These are phyloP conservation scores for Flagelloscypha sp. DNA, from an alignment of 768 basidiomycete species.

Conservation along the genomic window DNA sequence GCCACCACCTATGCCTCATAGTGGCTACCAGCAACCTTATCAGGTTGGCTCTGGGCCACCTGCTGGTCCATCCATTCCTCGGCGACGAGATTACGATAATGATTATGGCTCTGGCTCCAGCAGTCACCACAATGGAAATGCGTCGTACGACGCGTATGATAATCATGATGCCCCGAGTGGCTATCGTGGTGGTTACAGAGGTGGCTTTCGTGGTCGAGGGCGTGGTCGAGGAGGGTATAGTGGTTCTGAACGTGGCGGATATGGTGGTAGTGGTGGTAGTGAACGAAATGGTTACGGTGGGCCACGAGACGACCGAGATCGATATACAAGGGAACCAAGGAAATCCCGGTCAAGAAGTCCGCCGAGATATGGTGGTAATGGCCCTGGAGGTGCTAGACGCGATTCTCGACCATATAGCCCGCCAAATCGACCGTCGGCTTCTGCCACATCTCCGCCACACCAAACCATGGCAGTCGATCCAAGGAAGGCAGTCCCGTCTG, in stretches of 20 bases:
- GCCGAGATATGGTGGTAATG: conserved; percentile 41
- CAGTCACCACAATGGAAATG: conserved; percentile 32
- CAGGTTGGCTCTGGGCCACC: conserved; percentile 4
- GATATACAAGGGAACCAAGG: conserved; percentile 37
- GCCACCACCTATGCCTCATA: conserved; percentile 25
- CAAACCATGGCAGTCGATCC: conserved; percentile 17
- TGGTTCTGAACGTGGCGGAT: conserved; percentile 55
- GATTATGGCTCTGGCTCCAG: conserved; percentile 24
- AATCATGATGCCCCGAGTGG: conserved; percentile 22
- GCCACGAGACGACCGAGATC: conserved; percentile 31
- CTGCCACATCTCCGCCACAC: conserved; percentile 15
- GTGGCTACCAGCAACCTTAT: background rate
- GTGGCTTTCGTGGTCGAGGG: conserved; percentile 52
- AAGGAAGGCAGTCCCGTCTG: conserved; percentile 18
- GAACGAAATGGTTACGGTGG: too few relatives aligned
- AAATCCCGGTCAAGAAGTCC: conserved; percentile 74
- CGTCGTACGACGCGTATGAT: conserved; percentile 39
- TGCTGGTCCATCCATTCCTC: conserved; percentile 10
- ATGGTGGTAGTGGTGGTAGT: conserved; percentile 36
- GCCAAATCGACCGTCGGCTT: conserved; percentile 36
- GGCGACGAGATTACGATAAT: conserved; percentile 44
- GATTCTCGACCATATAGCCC: conserved; percentile 54
- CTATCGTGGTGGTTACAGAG: conserved; percentile 32
- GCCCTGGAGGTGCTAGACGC: conserved; percentile 33
- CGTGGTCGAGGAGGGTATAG: conserved; percentile 40